Conservation (phyloP, 441 rosid genomes). For the Populus tomentosa region DNA sequence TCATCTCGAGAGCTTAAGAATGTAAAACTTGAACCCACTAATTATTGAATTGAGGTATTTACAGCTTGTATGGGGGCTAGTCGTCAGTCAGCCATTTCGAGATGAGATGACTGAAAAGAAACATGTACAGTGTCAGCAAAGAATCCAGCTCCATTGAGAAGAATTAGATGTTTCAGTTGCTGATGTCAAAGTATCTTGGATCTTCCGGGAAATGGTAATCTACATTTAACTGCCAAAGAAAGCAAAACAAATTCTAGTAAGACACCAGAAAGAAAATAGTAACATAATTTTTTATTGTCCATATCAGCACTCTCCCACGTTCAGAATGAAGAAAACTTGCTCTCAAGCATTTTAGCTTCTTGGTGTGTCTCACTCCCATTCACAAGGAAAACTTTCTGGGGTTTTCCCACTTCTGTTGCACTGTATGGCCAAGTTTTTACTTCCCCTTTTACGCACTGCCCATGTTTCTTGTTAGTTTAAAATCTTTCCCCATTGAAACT, state of each 20-base stretch:
- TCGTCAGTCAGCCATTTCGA: slow-evolving; percentile 25
- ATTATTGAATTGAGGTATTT: slow-evolving; percentile 20
- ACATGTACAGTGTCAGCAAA: slow-evolving; percentile 34
- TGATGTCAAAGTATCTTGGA: slow-evolving; percentile 81
- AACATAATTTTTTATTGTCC: neutral
- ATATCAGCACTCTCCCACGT: neutral
- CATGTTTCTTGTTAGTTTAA: neutral
- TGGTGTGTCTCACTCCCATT: neutral
- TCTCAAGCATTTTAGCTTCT: neutral
- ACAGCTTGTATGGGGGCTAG: slow-evolving; percentile 21
- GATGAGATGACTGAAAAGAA: slow-evolving; percentile 15
- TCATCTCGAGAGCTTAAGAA: neutral
- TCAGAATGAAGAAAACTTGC: neutral
- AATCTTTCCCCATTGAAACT: neutral
- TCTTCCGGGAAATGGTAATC: slow-evolving; percentile 90
- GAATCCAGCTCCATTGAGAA: slow-evolving; percentile 13
- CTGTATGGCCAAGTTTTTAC: neutral
- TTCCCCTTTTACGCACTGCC: neutral
- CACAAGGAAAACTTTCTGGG: no score
- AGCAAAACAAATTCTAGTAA: slow-evolving; percentile 4
- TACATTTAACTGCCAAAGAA: slow-evolving; percentile 68
- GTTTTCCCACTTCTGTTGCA: neutral
- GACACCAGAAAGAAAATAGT: neutral
- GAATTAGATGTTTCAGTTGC: slow-evolving; percentile 39
- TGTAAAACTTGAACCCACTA: neutral